Base-by-base conservation (phyloP, 306 rosid species). In the Lathyrus tuberosus region DNA sequence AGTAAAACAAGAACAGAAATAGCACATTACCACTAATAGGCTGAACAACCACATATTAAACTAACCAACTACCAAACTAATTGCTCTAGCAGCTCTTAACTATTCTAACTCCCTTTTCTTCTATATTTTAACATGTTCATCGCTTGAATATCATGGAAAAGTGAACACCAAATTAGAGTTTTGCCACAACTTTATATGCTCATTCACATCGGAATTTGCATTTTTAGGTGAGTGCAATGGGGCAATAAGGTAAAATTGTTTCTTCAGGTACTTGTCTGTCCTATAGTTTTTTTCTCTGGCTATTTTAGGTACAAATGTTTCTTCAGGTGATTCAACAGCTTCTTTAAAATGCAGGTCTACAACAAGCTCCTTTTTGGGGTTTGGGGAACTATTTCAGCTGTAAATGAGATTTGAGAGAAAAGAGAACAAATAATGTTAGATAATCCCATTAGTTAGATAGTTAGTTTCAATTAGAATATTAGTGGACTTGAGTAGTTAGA, bases 361-460 rank as follows among this genome's bases (percentile, higher is more conserved):
- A 60, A 24, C 57, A 51, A 16, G 8, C 38, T 47, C 48, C 28
- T 26, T 11, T 11, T 68, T 46, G 10, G 57, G 20, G 40, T 42
- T 28, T 10, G 38, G 53, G 30, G n/a, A 22, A 20, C 46, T 16
- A 76, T 54, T 43, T 54, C 28, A n/a, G 5, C 54, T 6, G 9
- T 47, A 15, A 57, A 65, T 26, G 62, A 69, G 47, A 44, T 35
- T 15, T 26, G 61, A 42, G 8, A 35, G 5, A 60, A 67, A 62
- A 46, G 53, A 61, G 56, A 63, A 79, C 67, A 20, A 69, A 46
- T 59, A 8, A 10, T 9, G 65, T 9, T 33, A 33, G 24, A 60
- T 33, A 35, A 35, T 22, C n/a, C 15, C 31, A 53, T 53, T 20
- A 22, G 14, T 10, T 42, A 26, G 30, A 26, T 26, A 13, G 38